Percentiles rank a stretch among this genome's conserved stretches.
Conservation (phyloP, 163 green algal genomes). For the Scenedesmus sp. region DNA sequence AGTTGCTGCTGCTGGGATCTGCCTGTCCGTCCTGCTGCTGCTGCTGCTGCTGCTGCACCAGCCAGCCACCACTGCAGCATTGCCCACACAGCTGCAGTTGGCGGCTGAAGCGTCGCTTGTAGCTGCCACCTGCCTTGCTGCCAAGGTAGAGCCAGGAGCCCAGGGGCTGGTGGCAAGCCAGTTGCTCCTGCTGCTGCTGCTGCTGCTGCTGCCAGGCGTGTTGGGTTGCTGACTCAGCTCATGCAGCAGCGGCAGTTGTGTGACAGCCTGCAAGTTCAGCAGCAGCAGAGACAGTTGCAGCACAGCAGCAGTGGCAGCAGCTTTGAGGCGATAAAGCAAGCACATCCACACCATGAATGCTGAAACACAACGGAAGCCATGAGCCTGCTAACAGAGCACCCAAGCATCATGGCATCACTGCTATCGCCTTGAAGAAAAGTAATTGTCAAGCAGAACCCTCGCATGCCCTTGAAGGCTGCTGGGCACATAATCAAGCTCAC, state of each 20-base stretch:
- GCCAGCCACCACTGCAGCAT: background rate
- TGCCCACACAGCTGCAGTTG: background rate
- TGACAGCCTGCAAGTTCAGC: background rate
- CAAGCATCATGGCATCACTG: too few relatives aligned
- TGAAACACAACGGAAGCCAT: too few relatives aligned
- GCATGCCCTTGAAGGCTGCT: too few relatives aligned
- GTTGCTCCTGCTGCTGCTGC: conserved; percentile 5
- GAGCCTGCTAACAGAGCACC: too few relatives aligned
- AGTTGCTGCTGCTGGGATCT: background rate
- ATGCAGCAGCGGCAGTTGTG: background rate
- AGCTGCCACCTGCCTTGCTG: background rate
- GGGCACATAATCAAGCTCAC: background rate
- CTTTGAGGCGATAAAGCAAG: background rate
- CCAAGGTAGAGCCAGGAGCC: background rate
- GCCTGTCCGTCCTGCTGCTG: background rate
- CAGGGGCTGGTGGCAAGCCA: background rate
- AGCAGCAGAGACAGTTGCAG: background rate
- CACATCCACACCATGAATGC: background rate
- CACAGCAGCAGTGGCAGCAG: too few relatives aligned
- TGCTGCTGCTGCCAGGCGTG: background rate
- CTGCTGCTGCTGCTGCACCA: background rate
- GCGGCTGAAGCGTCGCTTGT: background rate
- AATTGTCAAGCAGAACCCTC: too few relatives aligned
- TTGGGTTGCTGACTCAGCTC: background rate
- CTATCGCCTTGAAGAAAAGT: too few relatives aligned